phyloP scores from a whole-genome alignment of 805 yeast genomes.

The Kregervanrija delftensis region DNA sequence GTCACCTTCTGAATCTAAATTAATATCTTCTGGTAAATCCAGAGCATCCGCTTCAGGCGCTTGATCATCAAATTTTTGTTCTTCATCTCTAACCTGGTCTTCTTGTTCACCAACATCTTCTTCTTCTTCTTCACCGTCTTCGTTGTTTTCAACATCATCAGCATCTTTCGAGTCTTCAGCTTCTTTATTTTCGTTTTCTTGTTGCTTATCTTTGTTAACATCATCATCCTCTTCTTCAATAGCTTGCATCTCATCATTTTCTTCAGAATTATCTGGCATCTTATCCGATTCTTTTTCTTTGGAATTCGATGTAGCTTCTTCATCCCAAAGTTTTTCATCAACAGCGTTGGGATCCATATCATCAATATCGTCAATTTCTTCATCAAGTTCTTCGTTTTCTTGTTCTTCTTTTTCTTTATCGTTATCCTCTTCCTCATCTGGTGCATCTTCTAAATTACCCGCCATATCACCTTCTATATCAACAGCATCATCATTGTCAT shows the following conservation, averaged over 20 bases:
- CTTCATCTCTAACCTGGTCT: conserved; percentile 66
- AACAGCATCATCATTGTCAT: conserved; percentile 82
- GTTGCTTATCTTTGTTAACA: conserved; percentile 20
- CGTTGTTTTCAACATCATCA: conserved; percentile 37
- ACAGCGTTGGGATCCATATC: conserved; percentile 91
- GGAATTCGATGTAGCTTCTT: conserved; percentile 66
- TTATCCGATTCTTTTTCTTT: conserved; percentile 81
- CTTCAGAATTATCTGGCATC: conserved; percentile 51
- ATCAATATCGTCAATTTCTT: conserved; percentile 82
- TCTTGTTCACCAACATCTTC: conserved; percentile 81
- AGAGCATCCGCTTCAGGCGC: conserved; percentile 82
- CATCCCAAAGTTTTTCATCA: conserved; percentile 98
- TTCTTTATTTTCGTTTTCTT: conserved; percentile 26
- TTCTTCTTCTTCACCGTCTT: conserved; percentile 49
- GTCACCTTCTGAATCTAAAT: conserved; percentile 76
- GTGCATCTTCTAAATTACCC: conserved; percentile 77
- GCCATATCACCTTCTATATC: conserved; percentile 97
- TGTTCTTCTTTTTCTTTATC: conserved; percentile 45
- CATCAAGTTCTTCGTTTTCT: conserved; percentile 73
- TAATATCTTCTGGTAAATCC: conserved; percentile 88
- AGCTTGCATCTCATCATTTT: conserved; percentile 27
- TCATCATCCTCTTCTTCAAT: conserved; percentile 30
- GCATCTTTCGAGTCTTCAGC: conserved; percentile 29
- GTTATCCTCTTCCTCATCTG: conserved; percentile 52
- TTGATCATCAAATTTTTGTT: conserved; percentile 60